Conservation (phyloP, 257 asterid genomes). For the Solanum chiquidenum region DNA sequence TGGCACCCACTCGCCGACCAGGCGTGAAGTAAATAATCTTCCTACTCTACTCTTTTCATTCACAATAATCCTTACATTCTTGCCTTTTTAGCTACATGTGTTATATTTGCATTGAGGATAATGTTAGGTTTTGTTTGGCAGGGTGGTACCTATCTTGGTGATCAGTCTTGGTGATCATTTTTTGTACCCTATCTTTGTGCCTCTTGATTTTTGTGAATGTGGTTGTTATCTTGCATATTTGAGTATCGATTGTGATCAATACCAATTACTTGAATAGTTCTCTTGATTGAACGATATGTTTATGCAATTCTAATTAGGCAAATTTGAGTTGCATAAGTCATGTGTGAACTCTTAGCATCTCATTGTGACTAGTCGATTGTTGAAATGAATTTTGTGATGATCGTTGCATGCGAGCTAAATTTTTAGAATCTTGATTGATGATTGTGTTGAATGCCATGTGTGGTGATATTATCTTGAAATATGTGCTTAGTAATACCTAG, state of each 20-base stretch:
- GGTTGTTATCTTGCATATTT: no score
- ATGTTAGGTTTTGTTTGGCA: not conserved
- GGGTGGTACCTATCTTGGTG: not conserved
- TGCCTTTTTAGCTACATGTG: not conserved
- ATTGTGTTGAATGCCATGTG: not conserved
- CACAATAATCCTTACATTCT: not conserved
- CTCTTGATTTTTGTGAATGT: no score
- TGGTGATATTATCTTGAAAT: not conserved
- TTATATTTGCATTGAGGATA: not conserved
- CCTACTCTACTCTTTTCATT: not conserved
- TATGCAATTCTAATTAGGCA: not conserved
- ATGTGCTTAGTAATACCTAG: no score
- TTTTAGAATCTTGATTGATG: not conserved
- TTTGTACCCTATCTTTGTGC: no score
- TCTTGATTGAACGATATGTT: no score
- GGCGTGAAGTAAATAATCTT: not conserved
- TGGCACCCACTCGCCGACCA: not conserved
- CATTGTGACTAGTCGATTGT: not conserved
- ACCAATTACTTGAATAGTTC: no score
- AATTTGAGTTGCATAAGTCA: not conserved
- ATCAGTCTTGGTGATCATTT: no score
- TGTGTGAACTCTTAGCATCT: not conserved
- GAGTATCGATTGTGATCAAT: no score
- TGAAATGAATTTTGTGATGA: no score
- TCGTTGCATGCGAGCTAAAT: not conserved